These are phyloP conservation scores for Globisporangium radiosum DNA, from an alignment of 352 stramenopile genomes.

Conservation along the genomic window DNA sequence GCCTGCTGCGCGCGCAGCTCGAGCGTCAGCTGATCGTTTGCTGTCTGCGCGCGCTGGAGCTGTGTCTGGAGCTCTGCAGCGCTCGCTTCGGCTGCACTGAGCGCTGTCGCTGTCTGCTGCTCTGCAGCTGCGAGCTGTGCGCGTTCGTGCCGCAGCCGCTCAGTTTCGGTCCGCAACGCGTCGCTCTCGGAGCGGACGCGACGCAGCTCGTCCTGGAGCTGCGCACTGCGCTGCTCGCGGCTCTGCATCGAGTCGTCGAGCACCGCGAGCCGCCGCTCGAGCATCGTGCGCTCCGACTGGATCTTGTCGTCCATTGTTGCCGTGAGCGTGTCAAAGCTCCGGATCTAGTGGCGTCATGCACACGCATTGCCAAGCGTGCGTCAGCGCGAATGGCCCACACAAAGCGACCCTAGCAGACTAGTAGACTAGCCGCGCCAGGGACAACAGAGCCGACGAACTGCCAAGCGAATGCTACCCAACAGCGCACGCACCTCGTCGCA, in stretches of 20 bases:
- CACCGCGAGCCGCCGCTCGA: slow-evolving; percentile 28
- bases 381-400: background rate
- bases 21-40: slow-evolving; percentile 50
- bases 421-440: no score
- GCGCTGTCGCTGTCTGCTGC: slow-evolving; percentile 24
- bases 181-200: slow-evolving; percentile 19
- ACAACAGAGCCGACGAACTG: no score
- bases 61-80: slow-evolving; percentile 39
- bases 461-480: no score
- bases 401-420: no score
- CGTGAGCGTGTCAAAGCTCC: slow-evolving; percentile 23
- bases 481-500: slow-evolving; percentile 21
- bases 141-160: slow-evolving; percentile 23
- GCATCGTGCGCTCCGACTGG: slow-evolving; percentile 18
- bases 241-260: slow-evolving; percentile 28
- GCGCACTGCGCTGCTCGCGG: slow-evolving; percentile 16
- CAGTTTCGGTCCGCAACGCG: slow-evolving; percentile 16
- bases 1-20: slow-evolving; percentile 50
- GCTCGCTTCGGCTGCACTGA: slow-evolving; percentile 22
- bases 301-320: slow-evolving; percentile 32
- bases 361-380: background rate
- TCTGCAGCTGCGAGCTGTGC: slow-evolving; percentile 27
- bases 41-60: slow-evolving; percentile 43
- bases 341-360: slow-evolving; percentile 15
- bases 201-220: slow-evolving; percentile 23